Percentiles rank a stretch among this genome's conserved stretches.
These are phyloP conservation scores for Usnea hakonensis DNA, from an alignment of 495 filamentous ascomycete genomes.

Conservation along the genomic window DNA sequence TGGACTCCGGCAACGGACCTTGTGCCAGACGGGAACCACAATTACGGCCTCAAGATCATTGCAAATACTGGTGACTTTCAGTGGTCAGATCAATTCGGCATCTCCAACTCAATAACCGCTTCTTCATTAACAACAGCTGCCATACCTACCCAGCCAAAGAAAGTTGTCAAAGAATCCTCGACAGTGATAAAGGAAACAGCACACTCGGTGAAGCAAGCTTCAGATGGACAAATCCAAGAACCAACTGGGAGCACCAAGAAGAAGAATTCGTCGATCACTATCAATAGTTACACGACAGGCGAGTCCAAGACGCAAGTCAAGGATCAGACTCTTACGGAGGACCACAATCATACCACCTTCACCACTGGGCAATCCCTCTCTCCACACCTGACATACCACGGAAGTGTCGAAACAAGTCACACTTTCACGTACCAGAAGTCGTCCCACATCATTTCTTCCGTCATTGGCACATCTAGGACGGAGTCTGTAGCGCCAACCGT, in stretches of 20 bases:
- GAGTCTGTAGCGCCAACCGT: slow-evolving; percentile 12
- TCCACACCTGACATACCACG: background rate
- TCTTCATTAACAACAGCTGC: slow-evolving; percentile 30
- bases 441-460: background rate
- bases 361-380: background rate
- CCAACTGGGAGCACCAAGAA: background rate
- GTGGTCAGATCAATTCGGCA: slow-evolving; percentile 62
- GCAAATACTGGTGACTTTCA: slow-evolving; percentile 58
- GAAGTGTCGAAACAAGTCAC: background rate
- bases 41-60: slow-evolving; percentile 60
- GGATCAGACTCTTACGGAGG: background rate
- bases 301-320: background rate
- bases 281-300: background rate
- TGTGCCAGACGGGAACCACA: slow-evolving; percentile 40
- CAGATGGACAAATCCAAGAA: background rate
- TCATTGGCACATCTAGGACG: slow-evolving; percentile 6
- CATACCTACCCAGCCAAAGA: background rate
- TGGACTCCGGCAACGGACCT: slow-evolving; percentile 50
- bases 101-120: slow-evolving; percentile 45
- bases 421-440: background rate
- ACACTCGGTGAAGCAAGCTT: slow-evolving; percentile 15
- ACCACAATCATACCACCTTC: background rate
- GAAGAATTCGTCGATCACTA: background rate
- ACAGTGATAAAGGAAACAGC: background rate
- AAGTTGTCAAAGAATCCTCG: background rate